A percentile compares a stretch with the other conserved stretches of the same genome.
These are phyloP conservation scores for Symbiodinium pilosum DNA, from an alignment of 73 alveolate species.

Conservation along the genomic window DNA sequence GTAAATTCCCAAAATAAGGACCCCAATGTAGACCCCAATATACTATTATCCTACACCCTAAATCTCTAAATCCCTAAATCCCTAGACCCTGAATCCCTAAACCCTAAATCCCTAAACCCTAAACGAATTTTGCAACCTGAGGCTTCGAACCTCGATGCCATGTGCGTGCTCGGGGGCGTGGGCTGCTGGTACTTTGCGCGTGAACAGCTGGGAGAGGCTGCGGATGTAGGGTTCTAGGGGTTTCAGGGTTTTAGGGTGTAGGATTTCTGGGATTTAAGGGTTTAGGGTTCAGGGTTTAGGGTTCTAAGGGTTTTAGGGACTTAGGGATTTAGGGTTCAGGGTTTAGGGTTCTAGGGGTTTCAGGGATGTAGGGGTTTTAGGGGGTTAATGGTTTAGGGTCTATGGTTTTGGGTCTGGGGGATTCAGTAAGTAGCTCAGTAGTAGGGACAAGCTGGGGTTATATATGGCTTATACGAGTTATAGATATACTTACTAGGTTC, in stretches of 20 bases:
- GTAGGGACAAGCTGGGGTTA: too few species aligned
- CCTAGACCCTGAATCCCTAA: too few species aligned
- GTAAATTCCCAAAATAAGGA: too few species aligned
- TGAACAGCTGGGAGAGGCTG: constrained; percentile 80
- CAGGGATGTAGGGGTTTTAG: neutral
- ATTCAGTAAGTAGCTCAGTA: too few species aligned
- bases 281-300: neutral
- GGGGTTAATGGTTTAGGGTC: neutral
- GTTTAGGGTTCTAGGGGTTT: neutral
- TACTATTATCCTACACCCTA: neutral
- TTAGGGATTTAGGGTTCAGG: neutral
- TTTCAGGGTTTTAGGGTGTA: neutral
- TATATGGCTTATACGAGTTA: too few species aligned
- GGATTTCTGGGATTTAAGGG: neutral
- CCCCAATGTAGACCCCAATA: too few species aligned
- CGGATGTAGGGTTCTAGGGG: neutral
- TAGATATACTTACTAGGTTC: too few species aligned
- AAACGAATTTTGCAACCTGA: neutral
- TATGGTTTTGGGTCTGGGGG: neutral
- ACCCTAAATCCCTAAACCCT: too few species aligned
- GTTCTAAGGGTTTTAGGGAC: neutral
- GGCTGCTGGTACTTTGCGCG: constrained; percentile 84
- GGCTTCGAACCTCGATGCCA: constrained; percentile 31
- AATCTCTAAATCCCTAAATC: neutral
- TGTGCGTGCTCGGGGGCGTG: constrained; percentile 41